Conservation (phyloP, 2,329 filamentous ascomycete species). For the Trichoderma sp. region DNA sequence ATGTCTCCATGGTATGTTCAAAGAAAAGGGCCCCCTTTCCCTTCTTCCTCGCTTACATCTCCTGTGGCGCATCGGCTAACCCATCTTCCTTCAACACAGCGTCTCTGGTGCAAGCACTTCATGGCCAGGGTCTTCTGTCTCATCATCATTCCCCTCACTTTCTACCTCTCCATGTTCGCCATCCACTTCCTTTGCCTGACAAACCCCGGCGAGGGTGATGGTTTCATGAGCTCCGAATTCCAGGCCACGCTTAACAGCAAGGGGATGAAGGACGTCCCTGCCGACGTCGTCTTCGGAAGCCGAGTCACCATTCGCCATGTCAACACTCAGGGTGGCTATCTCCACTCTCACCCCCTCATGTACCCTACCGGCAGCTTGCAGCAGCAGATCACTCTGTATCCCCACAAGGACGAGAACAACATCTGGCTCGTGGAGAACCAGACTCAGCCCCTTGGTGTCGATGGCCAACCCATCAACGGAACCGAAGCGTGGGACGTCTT, state of each 20-base stretch:
- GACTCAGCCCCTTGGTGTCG: constrained; percentile 79
- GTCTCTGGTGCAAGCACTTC: constrained; percentile 91
- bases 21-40: background rate
- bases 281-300: constrained; percentile 87
- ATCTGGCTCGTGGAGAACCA: constrained; percentile 93
- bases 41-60: background rate
- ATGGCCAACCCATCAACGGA: constrained; percentile 77
- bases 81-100: constrained; percentile 45
- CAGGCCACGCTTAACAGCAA: constrained; percentile 97
- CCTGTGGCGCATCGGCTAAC: background rate
- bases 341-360: constrained; percentile 97
- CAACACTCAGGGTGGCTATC: constrained; percentile 96
- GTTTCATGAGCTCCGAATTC: constrained; percentile 99
- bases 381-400: constrained; percentile 97
- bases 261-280: constrained; percentile 91
- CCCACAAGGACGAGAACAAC: constrained; percentile 99
- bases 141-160: constrained; percentile 81
- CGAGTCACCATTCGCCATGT: constrained; percentile 84
- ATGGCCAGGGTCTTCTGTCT: constrained; percentile 88
- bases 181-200: constrained; percentile 93
- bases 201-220: constrained; percentile 96
- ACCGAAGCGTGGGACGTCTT: constrained; percentile 81
- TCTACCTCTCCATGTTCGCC: constrained; percentile 96
- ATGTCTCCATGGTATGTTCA: constrained; percentile 70
- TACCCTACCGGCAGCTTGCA: constrained; percentile 97